phyloP scores from a whole-genome alignment of 768 basidiomycete genomes.

The Boletus pseudopeckii region DNA sequence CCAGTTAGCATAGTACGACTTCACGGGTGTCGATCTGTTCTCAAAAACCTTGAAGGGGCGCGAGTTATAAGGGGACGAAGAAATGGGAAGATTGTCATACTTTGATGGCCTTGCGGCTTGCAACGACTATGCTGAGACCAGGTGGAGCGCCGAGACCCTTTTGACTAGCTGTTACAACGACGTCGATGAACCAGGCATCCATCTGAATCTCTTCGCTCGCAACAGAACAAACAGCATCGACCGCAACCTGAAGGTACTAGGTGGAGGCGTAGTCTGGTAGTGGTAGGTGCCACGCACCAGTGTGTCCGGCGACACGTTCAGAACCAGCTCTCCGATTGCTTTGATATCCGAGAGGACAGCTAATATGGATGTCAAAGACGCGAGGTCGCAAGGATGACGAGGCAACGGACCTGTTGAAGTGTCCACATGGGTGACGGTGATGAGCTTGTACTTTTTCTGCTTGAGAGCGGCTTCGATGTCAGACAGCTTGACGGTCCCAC shows the following conservation, averaged over 20 bases:
- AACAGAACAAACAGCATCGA: slow-evolving; percentile 96
- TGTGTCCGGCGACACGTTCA: slow-evolving; percentile 77
- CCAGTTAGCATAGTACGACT: slow-evolving; percentile 89
- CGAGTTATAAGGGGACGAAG: not conserved
- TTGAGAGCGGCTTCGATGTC: slow-evolving; percentile 68
- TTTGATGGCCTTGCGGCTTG: slow-evolving; percentile 74
- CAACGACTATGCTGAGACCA: slow-evolving; percentile 83
- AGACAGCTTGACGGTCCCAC: slow-evolving; percentile 60
- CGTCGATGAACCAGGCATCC: slow-evolving; percentile 91
- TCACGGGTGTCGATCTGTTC: slow-evolving; percentile 45
- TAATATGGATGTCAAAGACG: slow-evolving; percentile 17
- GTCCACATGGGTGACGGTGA: slow-evolving; percentile 95
- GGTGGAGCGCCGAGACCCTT: slow-evolving; percentile 94
- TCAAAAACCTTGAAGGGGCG: slow-evolving; percentile 5
- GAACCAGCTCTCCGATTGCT: slow-evolving; percentile 68
- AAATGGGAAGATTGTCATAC: slow-evolving; percentile 28
- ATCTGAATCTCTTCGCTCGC: slow-evolving; percentile 93
- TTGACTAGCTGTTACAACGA: slow-evolving; percentile 82
- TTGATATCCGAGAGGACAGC: slow-evolving; percentile 86
- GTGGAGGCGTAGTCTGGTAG: not conserved
- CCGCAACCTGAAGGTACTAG: slow-evolving; percentile 49
- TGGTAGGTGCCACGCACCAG: slow-evolving; percentile 45
- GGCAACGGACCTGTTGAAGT: slow-evolving; percentile 65
- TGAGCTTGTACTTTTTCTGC: slow-evolving; percentile 78
- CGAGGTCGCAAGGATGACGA: not conserved